Percentiles rank a stretch among this genome's conserved stretches.
These are phyloP conservation scores for Cyclanthera cordifolia DNA, from an alignment of 306 rosid species.

Conservation along the genomic window DNA sequence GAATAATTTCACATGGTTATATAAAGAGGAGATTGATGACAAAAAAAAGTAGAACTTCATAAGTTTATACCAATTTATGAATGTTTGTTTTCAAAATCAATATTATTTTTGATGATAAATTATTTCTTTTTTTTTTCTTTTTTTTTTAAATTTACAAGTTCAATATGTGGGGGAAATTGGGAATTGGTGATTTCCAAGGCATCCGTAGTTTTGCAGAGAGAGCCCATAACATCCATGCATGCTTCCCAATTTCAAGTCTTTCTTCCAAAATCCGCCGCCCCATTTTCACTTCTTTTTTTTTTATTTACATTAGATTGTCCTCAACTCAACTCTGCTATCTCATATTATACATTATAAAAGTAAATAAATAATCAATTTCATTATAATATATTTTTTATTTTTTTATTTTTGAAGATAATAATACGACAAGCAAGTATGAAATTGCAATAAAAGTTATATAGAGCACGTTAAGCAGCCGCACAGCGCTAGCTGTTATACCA, in stretches of 20 bases:
- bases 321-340: too few species aligned
- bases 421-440: neutral
- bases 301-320: too few species aligned
- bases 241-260: constrained; percentile 1
- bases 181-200: constrained; percentile 20
- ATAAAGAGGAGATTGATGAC: too few species aligned
- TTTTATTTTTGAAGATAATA: neutral
- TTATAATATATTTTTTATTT: neutral
- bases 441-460: neutral
- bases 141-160: neutral
- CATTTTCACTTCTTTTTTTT: neutral
- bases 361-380: neutral
- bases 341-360: too few species aligned
- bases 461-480: constrained; percentile 10
- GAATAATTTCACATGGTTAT: too few species aligned
- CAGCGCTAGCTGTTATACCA: neutral
- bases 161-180: neutral
- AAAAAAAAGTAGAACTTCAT: too few species aligned
- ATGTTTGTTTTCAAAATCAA: too few species aligned
- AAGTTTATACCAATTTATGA: too few species aligned
- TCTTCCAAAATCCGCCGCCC: constrained; percentile 7
- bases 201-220: constrained; percentile 3
- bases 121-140: neutral
- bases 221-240: constrained; percentile 21
- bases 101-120: too few species aligned